phyloP scores from a whole-genome alignment of 441 rosid species.

The Brassica balearica region DNA sequence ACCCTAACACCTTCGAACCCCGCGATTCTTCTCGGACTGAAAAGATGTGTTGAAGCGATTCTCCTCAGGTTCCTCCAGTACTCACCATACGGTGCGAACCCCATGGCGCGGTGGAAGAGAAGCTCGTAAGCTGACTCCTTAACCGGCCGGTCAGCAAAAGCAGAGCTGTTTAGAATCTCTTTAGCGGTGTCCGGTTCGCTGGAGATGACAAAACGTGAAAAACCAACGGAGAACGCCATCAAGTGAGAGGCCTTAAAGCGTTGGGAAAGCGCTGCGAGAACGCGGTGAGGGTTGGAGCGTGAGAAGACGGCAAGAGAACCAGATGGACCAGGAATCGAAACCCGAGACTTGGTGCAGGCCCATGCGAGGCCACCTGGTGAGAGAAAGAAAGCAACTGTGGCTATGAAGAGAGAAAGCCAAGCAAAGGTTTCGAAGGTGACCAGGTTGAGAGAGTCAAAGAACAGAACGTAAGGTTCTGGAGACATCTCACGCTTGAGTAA shows the following conservation, averaged over 20 bases:
- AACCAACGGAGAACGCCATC: constrained; percentile 84
- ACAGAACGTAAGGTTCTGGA: constrained; percentile 41
- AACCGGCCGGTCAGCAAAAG: constrained; percentile 79
- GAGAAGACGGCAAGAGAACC: constrained; percentile 57
- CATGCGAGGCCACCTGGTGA: constrained; percentile 81
- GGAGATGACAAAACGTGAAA: constrained; percentile 72
- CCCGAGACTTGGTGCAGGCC: constrained; percentile 45
- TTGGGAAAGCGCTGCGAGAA: constrained; percentile 53
- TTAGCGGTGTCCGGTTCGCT: constrained; percentile 76
- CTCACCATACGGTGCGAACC: constrained; percentile 81
- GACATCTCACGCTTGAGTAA: constrained; percentile 48
- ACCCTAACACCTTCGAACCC: constrained; percentile 52
- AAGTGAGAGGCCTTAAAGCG: constrained; percentile 50
- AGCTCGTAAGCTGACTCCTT: constrained; percentile 89
- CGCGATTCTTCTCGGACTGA: constrained; percentile 66
- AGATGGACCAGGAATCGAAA: constrained; percentile 67
- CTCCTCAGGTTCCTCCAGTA: constrained; percentile 85
- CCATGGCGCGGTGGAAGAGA: constrained; percentile 79
- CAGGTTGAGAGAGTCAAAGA: constrained; percentile 32
- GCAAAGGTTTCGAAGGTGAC: constrained; percentile 47
- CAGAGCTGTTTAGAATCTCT: constrained; percentile 71
- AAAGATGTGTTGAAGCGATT: constrained; percentile 77
- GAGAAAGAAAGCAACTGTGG: constrained; percentile 50
- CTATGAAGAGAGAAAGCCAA: constrained; percentile 43
- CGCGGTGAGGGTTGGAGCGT: constrained; percentile 57